These are phyloP conservation scores for Nicotiana rustica DNA, from an alignment of 305 asterid species.

Conservation along the genomic window DNA sequence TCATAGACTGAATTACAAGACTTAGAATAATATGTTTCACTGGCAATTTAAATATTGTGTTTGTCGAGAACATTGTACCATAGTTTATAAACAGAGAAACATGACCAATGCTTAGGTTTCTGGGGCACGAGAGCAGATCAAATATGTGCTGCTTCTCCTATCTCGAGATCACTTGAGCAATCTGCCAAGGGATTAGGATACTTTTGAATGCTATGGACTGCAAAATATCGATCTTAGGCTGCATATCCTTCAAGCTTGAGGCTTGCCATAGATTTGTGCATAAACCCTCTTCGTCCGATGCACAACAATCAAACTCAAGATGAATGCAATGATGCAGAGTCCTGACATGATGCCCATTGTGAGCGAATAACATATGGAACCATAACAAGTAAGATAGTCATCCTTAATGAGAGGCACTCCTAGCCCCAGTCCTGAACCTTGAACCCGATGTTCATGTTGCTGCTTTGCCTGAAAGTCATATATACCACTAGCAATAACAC, in stretches of 20 bases:
- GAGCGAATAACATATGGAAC: slow-evolving; percentile 46
- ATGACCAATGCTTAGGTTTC: background rate
- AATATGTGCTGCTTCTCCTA: slow-evolving; percentile 1
- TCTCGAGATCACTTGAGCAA: background rate
- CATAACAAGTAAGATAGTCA: slow-evolving; percentile 45
- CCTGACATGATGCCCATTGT: slow-evolving; percentile 49
- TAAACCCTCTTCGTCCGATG: slow-evolving; percentile 53
- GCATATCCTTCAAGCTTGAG: slow-evolving; percentile 32
- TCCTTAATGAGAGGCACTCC: slow-evolving; percentile 27
- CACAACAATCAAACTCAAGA: slow-evolving; percentile 49
- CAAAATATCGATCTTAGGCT: background rate
- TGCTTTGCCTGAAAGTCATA: slow-evolving; percentile 52
- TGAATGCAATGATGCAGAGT: slow-evolving; percentile 46
- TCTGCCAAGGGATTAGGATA: slow-evolving; percentile 34
- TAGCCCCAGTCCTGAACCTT: background rate
- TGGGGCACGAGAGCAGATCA: background rate
- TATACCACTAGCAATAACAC: slow-evolving; percentile 51
- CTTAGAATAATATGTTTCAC: background rate
- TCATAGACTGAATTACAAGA: slow-evolving; percentile 21
- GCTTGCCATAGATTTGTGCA: slow-evolving; percentile 44
- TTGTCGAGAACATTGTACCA: background rate
- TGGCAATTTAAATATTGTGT: background rate
- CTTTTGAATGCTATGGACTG: background rate
- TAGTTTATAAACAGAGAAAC: background rate
- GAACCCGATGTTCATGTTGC: slow-evolving; percentile 36